Conservation (phyloP, 2,329 filamentous ascomycete genomes). For the Hypoxylon sp. region DNA sequence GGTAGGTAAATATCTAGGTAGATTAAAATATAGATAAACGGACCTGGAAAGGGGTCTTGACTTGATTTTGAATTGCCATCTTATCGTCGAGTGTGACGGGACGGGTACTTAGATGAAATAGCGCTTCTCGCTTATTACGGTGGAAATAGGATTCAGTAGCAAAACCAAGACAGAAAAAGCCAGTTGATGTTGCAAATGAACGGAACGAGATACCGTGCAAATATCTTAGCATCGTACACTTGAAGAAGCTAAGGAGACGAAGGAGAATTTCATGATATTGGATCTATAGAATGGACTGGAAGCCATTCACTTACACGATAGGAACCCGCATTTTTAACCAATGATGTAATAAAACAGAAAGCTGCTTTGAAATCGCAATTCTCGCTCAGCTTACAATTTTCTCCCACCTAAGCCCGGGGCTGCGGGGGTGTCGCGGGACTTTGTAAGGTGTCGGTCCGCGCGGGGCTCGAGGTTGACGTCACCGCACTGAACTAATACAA, state of each 20-base stretch:
- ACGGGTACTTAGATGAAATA: conserved; percentile 16
- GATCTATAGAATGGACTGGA: conserved; percentile 31
- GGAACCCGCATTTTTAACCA: conserved; percentile 41
- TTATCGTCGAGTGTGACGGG: conserved; percentile 36
- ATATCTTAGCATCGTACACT: conserved; percentile 49
- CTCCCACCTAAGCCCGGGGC: background rate
- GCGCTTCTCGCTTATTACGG: conserved; percentile 44
- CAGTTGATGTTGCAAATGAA: conserved; percentile 47
- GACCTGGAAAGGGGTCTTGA: conserved; percentile 57
- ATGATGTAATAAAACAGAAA: conserved; percentile 46
- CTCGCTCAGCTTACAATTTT: conserved; percentile 1
- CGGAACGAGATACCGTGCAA: conserved; percentile 47
- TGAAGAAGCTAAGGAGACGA: conserved; percentile 25
- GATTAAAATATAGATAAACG: conserved; percentile 40
- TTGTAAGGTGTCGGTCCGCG: conserved; percentile 32
- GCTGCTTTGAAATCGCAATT: conserved; percentile 59
- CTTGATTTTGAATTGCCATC: conserved; percentile 52
- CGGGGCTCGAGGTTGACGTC: conserved; percentile 35
- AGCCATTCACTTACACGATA: conserved; percentile 51
- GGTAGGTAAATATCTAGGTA: background rate
- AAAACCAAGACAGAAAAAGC: conserved; percentile 46
- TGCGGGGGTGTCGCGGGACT: conserved; percentile 3
- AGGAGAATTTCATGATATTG: conserved; percentile 30
- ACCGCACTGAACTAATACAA: background rate
- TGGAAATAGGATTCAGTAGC: conserved; percentile 49